phyloP scores from a whole-genome alignment of 805 yeast species.

The Ogataea neopini region DNA sequence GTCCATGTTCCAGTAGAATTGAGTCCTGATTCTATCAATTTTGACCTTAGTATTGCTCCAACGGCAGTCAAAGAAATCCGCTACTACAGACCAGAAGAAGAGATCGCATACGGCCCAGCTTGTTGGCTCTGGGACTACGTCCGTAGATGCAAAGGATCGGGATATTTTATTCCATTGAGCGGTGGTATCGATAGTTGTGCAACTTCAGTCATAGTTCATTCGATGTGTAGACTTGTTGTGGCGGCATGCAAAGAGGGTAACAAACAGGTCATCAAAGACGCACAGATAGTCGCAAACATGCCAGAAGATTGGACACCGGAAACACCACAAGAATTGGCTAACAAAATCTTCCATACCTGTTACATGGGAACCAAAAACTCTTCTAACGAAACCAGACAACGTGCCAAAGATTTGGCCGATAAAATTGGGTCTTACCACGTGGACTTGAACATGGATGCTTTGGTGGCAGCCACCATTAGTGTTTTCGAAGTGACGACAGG shows the following conservation, averaged over 20 bases:
- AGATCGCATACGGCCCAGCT: conserved; percentile 97
- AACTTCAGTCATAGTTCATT: conserved; percentile 89
- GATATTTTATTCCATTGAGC: conserved; percentile 88
- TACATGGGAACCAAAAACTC: conserved; percentile 97
- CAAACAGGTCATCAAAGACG: conserved; percentile 74
- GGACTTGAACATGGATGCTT: conserved; percentile 86
- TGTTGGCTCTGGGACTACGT: conserved; percentile 99
- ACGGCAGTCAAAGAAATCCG: conserved; percentile 49
- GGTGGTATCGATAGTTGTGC: conserved; percentile 99
- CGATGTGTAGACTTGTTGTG: conserved; percentile 88
- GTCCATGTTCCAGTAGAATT: conserved; percentile 65
- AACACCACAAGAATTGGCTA: conserved; percentile 75
- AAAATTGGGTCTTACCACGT: conserved; percentile 87
- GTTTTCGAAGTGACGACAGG: conserved; percentile 91
- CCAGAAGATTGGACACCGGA: conserved; percentile 62
- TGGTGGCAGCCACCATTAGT: conserved; percentile 70
- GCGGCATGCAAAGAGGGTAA: conserved; percentile 69
- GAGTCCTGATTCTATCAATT: conserved; percentile 57
- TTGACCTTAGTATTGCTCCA: conserved; percentile 65
- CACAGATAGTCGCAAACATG: conserved; percentile 63
- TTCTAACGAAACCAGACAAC: conserved; percentile 76
- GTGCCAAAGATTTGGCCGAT: conserved; percentile 76
- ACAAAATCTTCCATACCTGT: conserved; percentile 78
- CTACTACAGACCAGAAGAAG: conserved; percentile 88
- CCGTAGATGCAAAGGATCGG: conserved; percentile 86